These are phyloP conservation scores for Climacium dendroides DNA, from an alignment of 225 moss, liverwort and hornwort genomes.

Conservation along the genomic window DNA sequence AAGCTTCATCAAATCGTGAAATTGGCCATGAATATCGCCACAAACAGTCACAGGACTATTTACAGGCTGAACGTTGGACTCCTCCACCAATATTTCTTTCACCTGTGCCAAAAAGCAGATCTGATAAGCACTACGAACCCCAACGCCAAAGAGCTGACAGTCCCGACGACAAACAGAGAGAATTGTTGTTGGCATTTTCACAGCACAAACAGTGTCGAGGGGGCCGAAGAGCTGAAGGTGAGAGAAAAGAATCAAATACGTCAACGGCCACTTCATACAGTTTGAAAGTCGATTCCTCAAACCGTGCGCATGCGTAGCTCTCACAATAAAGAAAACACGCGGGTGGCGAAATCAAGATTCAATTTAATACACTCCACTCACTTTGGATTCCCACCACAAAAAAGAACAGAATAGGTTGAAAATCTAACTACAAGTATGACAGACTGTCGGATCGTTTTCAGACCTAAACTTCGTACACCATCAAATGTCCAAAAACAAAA, in stretches of 20 bases:
- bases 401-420: neutral
- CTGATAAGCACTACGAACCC: neutral
- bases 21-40: constrained; percentile 99
- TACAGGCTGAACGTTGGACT: constrained; percentile 99
- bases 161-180: neutral
- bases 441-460: neutral
- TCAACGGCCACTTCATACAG: neutral
- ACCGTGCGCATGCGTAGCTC: neutral
- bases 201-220: neutral
- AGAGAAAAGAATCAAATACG: neutral
- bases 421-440: neutral
- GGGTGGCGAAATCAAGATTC: neutral
- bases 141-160: neutral
- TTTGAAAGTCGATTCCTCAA: neutral
- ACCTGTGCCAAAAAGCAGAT: constrained; percentile 34
- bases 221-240: neutral
- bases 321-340: neutral
- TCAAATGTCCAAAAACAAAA: neutral
- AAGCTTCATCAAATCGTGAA: constrained; percentile 99
- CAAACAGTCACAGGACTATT: constrained; percentile 99
- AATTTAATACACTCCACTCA: neutral
- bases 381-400: neutral
- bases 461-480: neutral
- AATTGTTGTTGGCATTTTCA: neutral
- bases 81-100: constrained; percentile 96